phyloP scores from a whole-genome alignment of 2,329 filamentous ascomycete species.

The Alternaria ethzedia region DNA sequence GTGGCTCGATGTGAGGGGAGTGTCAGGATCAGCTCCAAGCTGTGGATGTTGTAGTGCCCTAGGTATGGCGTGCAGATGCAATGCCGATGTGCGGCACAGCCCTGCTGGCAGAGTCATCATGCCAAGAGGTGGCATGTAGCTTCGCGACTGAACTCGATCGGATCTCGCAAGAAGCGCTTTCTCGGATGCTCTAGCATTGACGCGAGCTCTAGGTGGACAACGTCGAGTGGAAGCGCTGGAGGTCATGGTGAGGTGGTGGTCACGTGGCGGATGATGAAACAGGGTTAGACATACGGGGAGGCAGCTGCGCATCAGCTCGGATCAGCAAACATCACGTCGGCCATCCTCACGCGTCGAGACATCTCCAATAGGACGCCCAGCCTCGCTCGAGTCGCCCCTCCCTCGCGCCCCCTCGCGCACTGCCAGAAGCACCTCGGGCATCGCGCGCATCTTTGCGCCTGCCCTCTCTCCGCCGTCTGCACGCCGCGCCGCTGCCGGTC shows the following conservation, averaged over 20 bases:
- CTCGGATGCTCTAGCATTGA: background rate
- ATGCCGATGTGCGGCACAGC: background rate
- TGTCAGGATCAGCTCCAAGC: background rate
- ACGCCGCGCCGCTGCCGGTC: constrained; percentile 13
- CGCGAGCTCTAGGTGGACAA: background rate
- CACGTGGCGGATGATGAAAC: constrained; percentile 16
- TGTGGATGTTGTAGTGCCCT: background rate
- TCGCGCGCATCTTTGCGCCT: constrained; percentile 23
- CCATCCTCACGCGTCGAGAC: constrained; percentile 11
- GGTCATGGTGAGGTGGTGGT: background rate
- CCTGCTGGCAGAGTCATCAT: background rate
- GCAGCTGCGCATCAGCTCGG: constrained; percentile 9
- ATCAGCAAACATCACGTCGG: constrained; percentile 23
- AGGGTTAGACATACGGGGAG: constrained; percentile 9
- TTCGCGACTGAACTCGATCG: background rate
- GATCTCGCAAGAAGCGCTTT: background rate
- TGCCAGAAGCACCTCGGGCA: constrained; percentile 7
- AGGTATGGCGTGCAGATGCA: background rate
- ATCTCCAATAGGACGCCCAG: background rate
- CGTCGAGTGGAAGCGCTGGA: background rate
- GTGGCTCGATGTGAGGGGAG: background rate
- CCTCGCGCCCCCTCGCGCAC: background rate
- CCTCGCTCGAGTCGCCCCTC: background rate
- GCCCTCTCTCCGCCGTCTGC: constrained; percentile 7
- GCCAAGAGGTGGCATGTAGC: background rate